Conservation (phyloP, 495 filamentous ascomycete species). For the Lepraria neglecta region DNA sequence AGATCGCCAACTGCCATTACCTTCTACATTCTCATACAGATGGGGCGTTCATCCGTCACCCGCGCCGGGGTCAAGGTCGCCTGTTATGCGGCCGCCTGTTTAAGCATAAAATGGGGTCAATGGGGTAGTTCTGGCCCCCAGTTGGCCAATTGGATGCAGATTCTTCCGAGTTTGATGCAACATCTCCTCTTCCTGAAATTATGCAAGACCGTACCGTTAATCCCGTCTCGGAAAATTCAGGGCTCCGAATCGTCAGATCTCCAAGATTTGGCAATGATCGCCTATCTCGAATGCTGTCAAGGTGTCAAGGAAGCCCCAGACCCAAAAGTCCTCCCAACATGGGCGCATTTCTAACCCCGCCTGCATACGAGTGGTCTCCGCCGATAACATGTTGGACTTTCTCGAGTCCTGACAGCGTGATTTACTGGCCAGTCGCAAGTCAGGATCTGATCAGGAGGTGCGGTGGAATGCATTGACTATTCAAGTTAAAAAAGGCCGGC, state of each 20-base stretch:
- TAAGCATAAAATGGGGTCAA: not conserved
- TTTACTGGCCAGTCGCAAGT: not conserved
- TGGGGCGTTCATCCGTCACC: not conserved
- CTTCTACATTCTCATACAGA: not conserved
- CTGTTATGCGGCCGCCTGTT: not conserved
- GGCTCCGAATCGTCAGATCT: not conserved
- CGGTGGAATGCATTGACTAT: not conserved
- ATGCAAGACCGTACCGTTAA: not conserved
- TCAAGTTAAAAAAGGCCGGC: not conserved
- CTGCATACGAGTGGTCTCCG: conserved; percentile 7
- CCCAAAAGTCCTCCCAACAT: not conserved
- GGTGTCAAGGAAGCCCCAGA: too few species aligned
- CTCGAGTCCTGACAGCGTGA: not conserved
- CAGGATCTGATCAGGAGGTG: not conserved
- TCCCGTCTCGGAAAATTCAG: not conserved
- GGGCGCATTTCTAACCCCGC: not conserved
- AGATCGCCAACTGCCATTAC: not conserved
- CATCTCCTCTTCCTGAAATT: not conserved
- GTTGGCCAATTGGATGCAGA: not conserved
- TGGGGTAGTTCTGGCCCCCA: not conserved
- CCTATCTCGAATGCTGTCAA: not conserved
- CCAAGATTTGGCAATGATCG: not conserved
- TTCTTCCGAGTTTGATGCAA: not conserved
- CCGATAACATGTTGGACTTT: not conserved
- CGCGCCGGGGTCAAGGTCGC: not conserved